These are phyloP conservation scores for Aspergillus udagawae DNA, from an alignment of 2,329 filamentous ascomycete genomes.

Conservation along the genomic window DNA sequence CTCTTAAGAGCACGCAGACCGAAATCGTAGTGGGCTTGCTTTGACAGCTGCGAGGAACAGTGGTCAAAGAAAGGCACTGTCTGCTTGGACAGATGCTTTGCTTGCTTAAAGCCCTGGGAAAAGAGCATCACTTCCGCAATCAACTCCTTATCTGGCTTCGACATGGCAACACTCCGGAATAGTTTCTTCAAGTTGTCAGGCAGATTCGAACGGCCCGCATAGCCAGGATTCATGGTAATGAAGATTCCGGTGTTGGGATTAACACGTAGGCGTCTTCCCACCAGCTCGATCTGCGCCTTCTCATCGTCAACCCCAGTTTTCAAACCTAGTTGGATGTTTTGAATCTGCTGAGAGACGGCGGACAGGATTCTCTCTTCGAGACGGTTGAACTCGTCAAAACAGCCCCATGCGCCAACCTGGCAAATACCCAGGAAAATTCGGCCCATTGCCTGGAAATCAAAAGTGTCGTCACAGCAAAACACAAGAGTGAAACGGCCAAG, in stretches of 20 bases:
- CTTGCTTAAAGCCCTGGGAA: slow-evolving; percentile 97
- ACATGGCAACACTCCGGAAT: slow-evolving; percentile 99
- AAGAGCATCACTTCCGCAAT: slow-evolving; percentile 99
- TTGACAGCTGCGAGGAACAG: slow-evolving; percentile 75
- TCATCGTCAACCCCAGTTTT: slow-evolving; percentile 78
- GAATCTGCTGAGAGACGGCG: slow-evolving; percentile 96
- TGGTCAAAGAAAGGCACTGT: slow-evolving; percentile 98
- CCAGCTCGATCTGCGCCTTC: slow-evolving; percentile 86
- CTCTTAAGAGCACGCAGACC: slow-evolving; percentile 96
- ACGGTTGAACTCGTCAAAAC: slow-evolving; percentile 99
- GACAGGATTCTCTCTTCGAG: slow-evolving; percentile 96
- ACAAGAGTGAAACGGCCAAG: slow-evolving; percentile 96
- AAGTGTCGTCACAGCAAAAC: slow-evolving; percentile 99
- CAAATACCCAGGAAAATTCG: slow-evolving; percentile 99
- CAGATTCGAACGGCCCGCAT: slow-evolving; percentile 94
- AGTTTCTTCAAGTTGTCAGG: slow-evolving; percentile 99
- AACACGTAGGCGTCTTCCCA: slow-evolving; percentile 84
- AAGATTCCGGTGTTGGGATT: slow-evolving; percentile 96
- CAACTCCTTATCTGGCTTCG: slow-evolving; percentile 97
- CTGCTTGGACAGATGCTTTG: slow-evolving; percentile 88
- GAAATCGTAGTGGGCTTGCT: slow-evolving; percentile 99
- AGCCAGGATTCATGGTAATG: slow-evolving; percentile 99
- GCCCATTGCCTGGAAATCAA: slow-evolving; percentile 99
- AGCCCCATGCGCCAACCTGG: slow-evolving; percentile 98
- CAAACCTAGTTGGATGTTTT: slow-evolving; percentile 96